Conservation (phyloP, 2,329 filamentous ascomycete species). For the Ascocoryne sarcoides region DNA sequence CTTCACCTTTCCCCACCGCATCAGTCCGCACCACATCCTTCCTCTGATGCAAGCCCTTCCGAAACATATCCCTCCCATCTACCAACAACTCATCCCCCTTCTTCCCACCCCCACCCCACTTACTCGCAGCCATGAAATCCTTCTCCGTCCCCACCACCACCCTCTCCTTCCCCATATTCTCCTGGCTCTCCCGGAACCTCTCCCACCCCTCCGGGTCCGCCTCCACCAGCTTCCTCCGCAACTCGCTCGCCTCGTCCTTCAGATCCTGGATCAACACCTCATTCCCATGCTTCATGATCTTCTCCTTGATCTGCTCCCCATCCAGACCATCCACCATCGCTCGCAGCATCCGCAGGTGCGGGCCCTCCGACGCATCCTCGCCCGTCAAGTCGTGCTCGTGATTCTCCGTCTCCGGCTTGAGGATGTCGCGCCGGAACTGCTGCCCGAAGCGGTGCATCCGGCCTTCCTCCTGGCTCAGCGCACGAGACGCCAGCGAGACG, state of each 20-base stretch:
- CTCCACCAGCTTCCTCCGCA: conserved; percentile 42
- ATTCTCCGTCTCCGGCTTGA: conserved; percentile 33
- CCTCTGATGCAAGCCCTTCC: too few relatives aligned
- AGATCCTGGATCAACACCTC: conserved; percentile 55
- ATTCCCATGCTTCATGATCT: conserved; percentile 39
- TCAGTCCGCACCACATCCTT: too few relatives aligned
- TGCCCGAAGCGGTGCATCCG: conserved; percentile 61
- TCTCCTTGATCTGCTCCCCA: conserved; percentile 46
- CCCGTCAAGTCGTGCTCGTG: conserved; percentile 29
- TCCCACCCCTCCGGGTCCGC: conserved; percentile 60
- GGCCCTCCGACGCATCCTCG: conserved; percentile 23
- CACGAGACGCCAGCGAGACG: conserved; percentile 57
- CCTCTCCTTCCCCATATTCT: conserved; percentile 27
- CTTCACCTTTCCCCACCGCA: too few relatives aligned
- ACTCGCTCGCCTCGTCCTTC: conserved; percentile 33
- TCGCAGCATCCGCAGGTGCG: conserved; percentile 40
- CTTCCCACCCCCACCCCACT: too few relatives aligned
- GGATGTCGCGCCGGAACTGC: conserved; percentile 53
- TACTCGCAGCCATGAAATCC: conserved; percentile 19
- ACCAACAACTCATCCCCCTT: too few relatives aligned
- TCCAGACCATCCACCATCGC: conserved; percentile 55
- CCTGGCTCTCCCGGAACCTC: conserved; percentile 51
- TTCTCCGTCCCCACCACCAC: conserved; percentile 11
- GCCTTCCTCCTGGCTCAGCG: conserved; percentile 60
- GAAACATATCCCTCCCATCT: too few relatives aligned